Conservation (phyloP, 768 basidiomycete species). For the Tricholoma terreum region DNA sequence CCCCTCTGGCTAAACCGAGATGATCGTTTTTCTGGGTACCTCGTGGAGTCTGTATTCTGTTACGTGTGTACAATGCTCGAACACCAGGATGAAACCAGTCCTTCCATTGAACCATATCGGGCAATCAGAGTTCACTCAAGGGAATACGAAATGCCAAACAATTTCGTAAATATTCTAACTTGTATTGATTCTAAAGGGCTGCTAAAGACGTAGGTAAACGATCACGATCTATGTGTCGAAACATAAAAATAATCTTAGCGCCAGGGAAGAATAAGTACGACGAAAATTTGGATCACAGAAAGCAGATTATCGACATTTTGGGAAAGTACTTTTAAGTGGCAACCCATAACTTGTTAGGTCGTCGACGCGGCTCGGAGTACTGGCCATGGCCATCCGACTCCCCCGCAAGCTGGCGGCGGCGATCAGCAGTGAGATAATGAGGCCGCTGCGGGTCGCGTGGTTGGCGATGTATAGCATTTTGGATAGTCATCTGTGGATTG, state of each 20-base stretch:
- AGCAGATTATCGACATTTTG: not conserved
- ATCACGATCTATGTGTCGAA: not conserved
- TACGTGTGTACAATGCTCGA: too few relatives aligned
- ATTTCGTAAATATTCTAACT: too few relatives aligned
- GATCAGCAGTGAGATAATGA: conserved; percentile 2
- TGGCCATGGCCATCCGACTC: not conserved
- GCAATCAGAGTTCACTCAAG: too few relatives aligned
- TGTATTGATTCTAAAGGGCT: too few relatives aligned
- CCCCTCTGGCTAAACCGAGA: too few relatives aligned
- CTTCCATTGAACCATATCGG: too few relatives aligned
- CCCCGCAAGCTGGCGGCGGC: not conserved
- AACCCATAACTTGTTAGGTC: not conserved
- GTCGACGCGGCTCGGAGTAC: not conserved
- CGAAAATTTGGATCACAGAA: not conserved
- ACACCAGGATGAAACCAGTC: too few relatives aligned
- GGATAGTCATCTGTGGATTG: conserved; percentile 8
- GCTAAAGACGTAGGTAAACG: too few relatives aligned
- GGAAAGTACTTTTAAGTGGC: not conserved
- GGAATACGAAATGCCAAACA: too few relatives aligned
- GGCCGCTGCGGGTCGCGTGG: conserved; percentile 4
- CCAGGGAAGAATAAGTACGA: not conserved
- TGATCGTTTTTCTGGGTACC: too few relatives aligned
- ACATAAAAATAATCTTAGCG: not conserved
- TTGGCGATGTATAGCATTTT: conserved; percentile 16
- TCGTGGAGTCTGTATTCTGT: too few relatives aligned